Base-by-base conservation (phyloP, 2,329 filamentous ascomycete genomes). In the Rutstroemia sp. region DNA sequence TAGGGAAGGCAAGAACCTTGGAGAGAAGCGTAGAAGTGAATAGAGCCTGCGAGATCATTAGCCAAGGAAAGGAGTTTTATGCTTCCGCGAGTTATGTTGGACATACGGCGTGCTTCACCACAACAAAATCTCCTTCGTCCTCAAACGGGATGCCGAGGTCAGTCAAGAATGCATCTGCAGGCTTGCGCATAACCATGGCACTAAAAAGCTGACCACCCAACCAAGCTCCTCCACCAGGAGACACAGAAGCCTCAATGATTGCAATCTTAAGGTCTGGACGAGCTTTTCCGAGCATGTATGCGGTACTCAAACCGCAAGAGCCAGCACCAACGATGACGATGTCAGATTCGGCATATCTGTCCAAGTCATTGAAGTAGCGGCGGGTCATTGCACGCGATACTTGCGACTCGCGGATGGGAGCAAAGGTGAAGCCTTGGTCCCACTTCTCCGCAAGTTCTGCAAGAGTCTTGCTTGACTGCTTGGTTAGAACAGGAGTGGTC, bases 141-240 rank as follows among this genome's bases (percentile, higher is more conserved):
- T 96, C 92, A 69, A 86, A 96, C 0, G 88, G 84, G 6, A 96
- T 85, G 57, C 88, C 89, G 16, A 95, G 73, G 67, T 95, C 89
- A 44, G 80, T 77, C 57, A 96, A 77, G 77, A 96, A 96, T 56
- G 81, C 81, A 69, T 96, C 88, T 53, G 91, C 91, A 12, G 92
- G 90, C 78, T 94, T 95, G 67, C 91, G 87, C 86, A 96, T 91
- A 49, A 96, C 81, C 91, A 96, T 96, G 69, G 91, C 91, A 59
- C 84, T 89, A 82, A 96, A 96, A 57, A 96, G 87, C 77, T 96
- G 92, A 17, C 91, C 91, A 57, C 92, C 92, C 47, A 96, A 83
- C 91, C 91, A 96, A 60, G 90, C 91, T 67, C 91, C 91, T 62
- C 91, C 91, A 59, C 89, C 89, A 52, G 91, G 92, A 51, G 89